Percentiles rank a stretch among this genome's conserved stretches.
Conservation (phyloP, 1,139 yeast species). For the Torulaspora pretoriensis region DNA sequence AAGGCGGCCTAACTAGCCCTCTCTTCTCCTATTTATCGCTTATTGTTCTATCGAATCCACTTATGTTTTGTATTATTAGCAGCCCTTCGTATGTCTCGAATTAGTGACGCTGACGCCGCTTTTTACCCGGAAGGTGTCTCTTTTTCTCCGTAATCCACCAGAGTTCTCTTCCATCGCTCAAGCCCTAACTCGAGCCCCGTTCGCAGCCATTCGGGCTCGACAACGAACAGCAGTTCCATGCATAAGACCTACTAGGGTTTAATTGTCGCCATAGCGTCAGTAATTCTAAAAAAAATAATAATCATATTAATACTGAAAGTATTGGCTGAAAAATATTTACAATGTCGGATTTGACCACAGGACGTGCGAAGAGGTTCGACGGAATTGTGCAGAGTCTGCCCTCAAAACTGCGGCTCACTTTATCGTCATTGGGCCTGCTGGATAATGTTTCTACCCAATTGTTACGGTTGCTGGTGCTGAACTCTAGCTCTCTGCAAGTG, state of each 20-base stretch:
- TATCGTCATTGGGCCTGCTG: slow-evolving; percentile 27
- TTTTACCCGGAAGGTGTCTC: slow-evolving; percentile 3
- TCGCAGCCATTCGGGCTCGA: neutral
- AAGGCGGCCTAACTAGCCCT: slow-evolving; percentile 5
- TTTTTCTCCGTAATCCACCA: neutral
- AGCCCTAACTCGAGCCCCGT: slow-evolving; percentile 4
- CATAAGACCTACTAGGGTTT: neutral
- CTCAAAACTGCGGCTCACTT: slow-evolving; percentile 24
- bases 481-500: slow-evolving; percentile 27
- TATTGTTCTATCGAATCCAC: neutral
- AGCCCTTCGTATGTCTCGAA: slow-evolving; percentile 3
- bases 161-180: neutral
- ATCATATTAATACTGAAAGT: slow-evolving; percentile 9
- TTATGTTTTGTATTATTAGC: slow-evolving; percentile 3
- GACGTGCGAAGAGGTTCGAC: slow-evolving; percentile 22
- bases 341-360: neutral
- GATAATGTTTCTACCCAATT: slow-evolving; percentile 33
- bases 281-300: slow-evolving; percentile 4
- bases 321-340: slow-evolving; percentile 14
- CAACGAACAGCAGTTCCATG: neutral
- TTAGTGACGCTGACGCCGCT: slow-evolving; percentile 4
- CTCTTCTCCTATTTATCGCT: neutral
- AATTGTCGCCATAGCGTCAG: slow-evolving; percentile 8
- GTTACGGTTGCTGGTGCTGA: slow-evolving; percentile 29
- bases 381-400: slow-evolving; percentile 28